These are phyloP conservation scores for Leccinum pachyderme DNA, from an alignment of 1,284 basidiomycete species.

Conservation along the genomic window DNA sequence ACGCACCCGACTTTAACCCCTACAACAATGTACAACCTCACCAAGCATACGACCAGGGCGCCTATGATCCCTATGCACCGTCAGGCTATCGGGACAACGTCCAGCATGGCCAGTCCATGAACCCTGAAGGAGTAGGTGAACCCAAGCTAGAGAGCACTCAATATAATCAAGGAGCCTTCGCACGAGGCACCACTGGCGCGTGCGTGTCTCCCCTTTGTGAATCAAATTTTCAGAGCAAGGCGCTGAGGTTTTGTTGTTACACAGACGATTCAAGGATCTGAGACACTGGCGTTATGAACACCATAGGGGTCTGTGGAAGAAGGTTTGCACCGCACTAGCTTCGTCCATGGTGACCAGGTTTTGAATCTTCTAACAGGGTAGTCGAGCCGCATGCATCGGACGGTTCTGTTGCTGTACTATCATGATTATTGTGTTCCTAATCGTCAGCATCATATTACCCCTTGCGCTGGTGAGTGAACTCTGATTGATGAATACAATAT, in stretches of 20 bases:
- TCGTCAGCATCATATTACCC: slow-evolving; percentile 69
- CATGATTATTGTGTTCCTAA: slow-evolving; percentile 59
- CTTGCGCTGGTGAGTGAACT: slow-evolving; percentile 61
- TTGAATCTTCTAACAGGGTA: slow-evolving; percentile 41
- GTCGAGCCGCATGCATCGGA: slow-evolving; percentile 54
- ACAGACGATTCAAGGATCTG: slow-evolving; percentile 39
- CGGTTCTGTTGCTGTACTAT: slow-evolving; percentile 72
- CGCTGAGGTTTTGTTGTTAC: slow-evolving; percentile 9
- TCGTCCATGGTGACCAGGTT: neutral
- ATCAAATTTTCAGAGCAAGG: neutral
- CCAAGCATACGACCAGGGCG: slow-evolving; percentile 48
- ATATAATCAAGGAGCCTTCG: slow-evolving; percentile 43
- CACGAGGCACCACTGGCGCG: slow-evolving; percentile 30
- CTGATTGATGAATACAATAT: neutral
- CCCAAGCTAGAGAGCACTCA: slow-evolving; percentile 30
- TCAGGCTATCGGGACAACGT: slow-evolving; percentile 45
- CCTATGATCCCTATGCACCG: slow-evolving; percentile 39
- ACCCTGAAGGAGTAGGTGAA: slow-evolving; percentile 21
- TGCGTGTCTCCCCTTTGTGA: slow-evolving; percentile 21
- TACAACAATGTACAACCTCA: slow-evolving; percentile 48
- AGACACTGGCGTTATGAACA: slow-evolving; percentile 55
- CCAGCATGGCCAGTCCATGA: slow-evolving; percentile 23
- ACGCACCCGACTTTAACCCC: slow-evolving; percentile 46
- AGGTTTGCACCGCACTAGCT: slow-evolving; percentile 36
- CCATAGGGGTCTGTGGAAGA: slow-evolving; percentile 63